phyloP scores from a whole-genome alignment of 768 basidiomycete genomes.

The Pseudohyphozyma bogoriensis region DNA sequence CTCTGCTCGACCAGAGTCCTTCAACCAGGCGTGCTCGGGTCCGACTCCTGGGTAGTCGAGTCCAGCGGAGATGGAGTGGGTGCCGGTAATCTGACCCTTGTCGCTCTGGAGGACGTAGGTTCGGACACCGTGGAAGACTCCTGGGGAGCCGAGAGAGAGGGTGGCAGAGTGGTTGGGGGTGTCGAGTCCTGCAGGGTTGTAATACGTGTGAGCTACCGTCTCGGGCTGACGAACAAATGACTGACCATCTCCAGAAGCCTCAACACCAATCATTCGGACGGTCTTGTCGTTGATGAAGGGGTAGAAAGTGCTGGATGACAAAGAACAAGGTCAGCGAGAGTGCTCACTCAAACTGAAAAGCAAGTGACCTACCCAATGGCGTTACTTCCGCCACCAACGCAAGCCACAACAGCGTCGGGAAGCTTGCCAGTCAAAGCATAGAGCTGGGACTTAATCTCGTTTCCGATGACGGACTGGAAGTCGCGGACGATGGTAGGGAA shows the following conservation, averaged over 20 bases:
- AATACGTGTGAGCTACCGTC: neutral
- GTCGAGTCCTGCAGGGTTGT: conserved; percentile 54
- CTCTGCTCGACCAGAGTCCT: conserved; percentile 85
- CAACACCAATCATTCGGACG: conserved; percentile 83
- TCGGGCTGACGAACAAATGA: neutral
- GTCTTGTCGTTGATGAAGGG: conserved; percentile 83
- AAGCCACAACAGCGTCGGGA: conserved; percentile 88
- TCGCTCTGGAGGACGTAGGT: conserved; percentile 87
- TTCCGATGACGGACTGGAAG: conserved; percentile 88
- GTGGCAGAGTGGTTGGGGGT: conserved; percentile 87
- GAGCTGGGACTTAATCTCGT: conserved; percentile 86
- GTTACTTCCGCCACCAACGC: conserved; percentile 95
- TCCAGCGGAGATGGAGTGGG: conserved; percentile 92
- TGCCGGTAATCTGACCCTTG: conserved; percentile 89
- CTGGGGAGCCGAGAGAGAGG: conserved; percentile 77
- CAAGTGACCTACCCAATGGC: conserved; percentile 56
- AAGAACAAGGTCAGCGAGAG: neutral
- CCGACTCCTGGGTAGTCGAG: conserved; percentile 96
- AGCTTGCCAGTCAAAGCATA: conserved; percentile 64
- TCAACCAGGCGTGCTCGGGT: conserved; percentile 95
- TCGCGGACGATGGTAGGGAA: conserved; percentile 99
- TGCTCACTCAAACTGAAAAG: too few species aligned
- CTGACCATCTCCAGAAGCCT: conserved; percentile 91
- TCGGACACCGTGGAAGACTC: conserved; percentile 89
- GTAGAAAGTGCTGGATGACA: conserved; percentile 62